Evolutionary conservation across 1,284 basidiomycete genomes (phyloP), one percentile per base, ranked within the genome.

Genomic region (Ustilago sp.): DNA sequence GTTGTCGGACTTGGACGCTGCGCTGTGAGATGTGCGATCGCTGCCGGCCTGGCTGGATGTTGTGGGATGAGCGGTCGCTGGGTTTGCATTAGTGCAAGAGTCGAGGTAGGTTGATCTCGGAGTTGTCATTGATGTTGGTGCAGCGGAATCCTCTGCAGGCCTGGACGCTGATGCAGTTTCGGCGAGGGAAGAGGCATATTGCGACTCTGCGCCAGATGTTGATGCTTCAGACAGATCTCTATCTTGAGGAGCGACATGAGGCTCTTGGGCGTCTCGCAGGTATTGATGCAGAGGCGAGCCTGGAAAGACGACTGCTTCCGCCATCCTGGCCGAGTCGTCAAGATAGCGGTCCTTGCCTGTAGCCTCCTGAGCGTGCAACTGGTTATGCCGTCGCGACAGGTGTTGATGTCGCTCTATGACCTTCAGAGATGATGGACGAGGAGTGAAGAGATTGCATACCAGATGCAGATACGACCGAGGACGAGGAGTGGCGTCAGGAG

Each of bases 211-310:
- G 3, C 19, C 53, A 5, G 65, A 36, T 11, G 48, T 53, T 11
- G 65, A 53, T 3, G 65, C 39, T 34, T n/a, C 19, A 15, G 50
- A 52, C 13, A 23, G 23, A 28, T 17, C 11, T 38, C 35, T 15
- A n/a, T 13, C 50, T 13, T 32, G 34, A 23, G 11, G 19, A 32
- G 36, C 55, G 36, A 23, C 19, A 9, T 19, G 1, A 13, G 4
- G 11, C 13, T 41, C 54, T 8, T 66, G 53, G 3, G 68, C 36
- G n/a, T 77, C 59, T 3, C 61, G 74, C 2, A 81, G 65, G 34
- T 81, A 81, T 36, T 65, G 56, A 36, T 76, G 74, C 19, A 79
- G 31, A 2, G 79, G 79, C 28, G 75, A 77, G 6, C 77, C 79
- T 31, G 70, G 77, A 43, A 77, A 73, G 58, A 81, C 52, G 58